Conservation (phyloP, 495 filamentous ascomycete species). For the Arthonia radiata region DNA sequence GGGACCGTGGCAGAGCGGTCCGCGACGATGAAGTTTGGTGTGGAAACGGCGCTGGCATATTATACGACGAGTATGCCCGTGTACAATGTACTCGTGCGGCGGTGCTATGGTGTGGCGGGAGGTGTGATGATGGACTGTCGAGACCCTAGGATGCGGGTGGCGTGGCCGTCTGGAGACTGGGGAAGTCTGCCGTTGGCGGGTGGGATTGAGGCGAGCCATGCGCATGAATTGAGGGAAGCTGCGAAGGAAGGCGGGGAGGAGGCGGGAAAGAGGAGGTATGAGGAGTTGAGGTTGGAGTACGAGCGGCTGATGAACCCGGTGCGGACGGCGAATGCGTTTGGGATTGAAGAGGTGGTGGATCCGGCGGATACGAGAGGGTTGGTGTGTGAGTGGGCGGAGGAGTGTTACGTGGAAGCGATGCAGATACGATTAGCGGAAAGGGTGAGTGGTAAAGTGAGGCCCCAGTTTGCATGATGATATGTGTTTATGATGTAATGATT, state of each 20-base stretch:
- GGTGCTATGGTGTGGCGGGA: constrained; percentile 34
- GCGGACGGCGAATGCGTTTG: constrained; percentile 36
- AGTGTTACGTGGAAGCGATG: constrained; percentile 27
- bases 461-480: constrained; percentile 20
- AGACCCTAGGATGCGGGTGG: constrained; percentile 31
- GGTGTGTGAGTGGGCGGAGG: constrained; percentile 25
- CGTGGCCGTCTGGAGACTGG: constrained; percentile 28
- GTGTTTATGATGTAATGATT: too few species aligned
- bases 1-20: constrained; percentile 34
- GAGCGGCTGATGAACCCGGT: constrained; percentile 35
- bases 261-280: constrained; percentile 22
- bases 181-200: constrained; percentile 32
- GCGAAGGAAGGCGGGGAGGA: constrained; percentile 19
- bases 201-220: constrained; percentile 35
- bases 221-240: constrained; percentile 28
- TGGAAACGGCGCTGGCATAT: constrained; percentile 32
- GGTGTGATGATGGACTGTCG: constrained; percentile 35
- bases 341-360: constrained; percentile 38
- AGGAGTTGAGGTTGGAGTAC: constrained; percentile 33
- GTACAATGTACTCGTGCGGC: constrained; percentile 31
- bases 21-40: constrained; percentile 24
- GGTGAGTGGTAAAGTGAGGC: constrained; percentile 24
- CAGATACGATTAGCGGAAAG: constrained; percentile 22
- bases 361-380: constrained; percentile 29
- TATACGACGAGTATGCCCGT: constrained; percentile 32